phyloP scores from a whole-genome alignment of 2,329 filamentous ascomycete species.

The Scedosporium minutisporum region DNA sequence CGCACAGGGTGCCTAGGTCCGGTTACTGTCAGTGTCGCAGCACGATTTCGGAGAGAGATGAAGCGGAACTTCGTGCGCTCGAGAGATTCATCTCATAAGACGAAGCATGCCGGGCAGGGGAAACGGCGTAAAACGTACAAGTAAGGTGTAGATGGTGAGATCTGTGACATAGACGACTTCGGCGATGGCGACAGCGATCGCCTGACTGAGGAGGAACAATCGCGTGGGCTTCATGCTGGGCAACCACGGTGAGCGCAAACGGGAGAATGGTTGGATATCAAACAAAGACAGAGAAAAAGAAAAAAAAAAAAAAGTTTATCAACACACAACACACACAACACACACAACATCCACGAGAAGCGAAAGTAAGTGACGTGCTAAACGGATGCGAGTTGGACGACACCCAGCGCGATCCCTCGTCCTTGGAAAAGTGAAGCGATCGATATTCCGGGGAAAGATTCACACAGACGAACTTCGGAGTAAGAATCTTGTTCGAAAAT shows the following conservation, averaged over 20 bases:
- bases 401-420: neutral
- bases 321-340: neutral
- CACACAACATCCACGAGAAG: neutral
- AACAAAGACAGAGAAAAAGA: neutral
- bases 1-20: conserved; percentile 38
- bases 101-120: conserved; percentile 6
- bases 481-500: too few species aligned
- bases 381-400: neutral
- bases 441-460: neutral
- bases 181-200: neutral
- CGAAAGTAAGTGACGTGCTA: neutral
- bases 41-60: neutral
- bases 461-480: neutral
- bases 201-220: neutral
- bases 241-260: neutral
- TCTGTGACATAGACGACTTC: conserved; percentile 34
- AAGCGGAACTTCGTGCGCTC: neutral
- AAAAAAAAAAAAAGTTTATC: neutral
- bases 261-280: neutral
- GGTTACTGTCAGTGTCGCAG: neutral
- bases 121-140: conserved; percentile 21
- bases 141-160: conserved; percentile 28
- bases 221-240: neutral
- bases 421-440: neutral
- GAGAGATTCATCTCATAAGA: neutral